phyloP scores from a whole-genome alignment of 108 stramenopile species.

The Schizochytrium sp. region DNA sequence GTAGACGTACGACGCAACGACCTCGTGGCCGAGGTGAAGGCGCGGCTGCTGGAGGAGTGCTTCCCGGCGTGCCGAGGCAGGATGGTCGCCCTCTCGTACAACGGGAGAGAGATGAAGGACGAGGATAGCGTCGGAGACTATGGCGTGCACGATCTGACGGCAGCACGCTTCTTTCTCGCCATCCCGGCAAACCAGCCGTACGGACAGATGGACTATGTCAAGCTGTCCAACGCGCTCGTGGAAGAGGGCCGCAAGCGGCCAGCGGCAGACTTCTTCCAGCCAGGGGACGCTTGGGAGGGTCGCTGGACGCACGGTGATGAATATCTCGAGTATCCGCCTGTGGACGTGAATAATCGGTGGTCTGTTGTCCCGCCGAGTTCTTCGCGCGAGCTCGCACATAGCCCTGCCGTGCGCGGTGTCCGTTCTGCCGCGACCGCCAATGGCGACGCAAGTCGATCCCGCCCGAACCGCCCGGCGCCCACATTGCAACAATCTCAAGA shows the following conservation, averaged over 20 bases:
- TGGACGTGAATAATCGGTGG: background rate
- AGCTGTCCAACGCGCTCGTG: background rate
- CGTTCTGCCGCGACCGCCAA: background rate
- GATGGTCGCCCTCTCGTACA: background rate
- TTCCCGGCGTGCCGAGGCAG: background rate
- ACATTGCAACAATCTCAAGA: background rate
- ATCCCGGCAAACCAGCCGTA: background rate
- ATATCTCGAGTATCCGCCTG: background rate
- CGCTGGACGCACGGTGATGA: background rate
- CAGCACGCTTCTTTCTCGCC: background rate
- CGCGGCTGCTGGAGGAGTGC: background rate
- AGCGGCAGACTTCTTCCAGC: background rate
- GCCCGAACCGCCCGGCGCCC: background rate
- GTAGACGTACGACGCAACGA: background rate
- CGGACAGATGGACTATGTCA: background rate
- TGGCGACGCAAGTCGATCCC: background rate
- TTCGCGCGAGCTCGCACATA: background rate
- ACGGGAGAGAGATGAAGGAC: background rate
- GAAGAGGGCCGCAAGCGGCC: background rate
- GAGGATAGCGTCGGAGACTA: background rate
- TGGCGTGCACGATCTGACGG: background rate
- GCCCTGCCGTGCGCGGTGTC: background rate
- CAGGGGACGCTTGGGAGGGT: conserved; percentile 7
- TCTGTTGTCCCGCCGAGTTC: background rate
- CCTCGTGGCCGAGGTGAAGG: conserved; percentile 1